Percentiles rank a stretch among this genome's conserved stretches.
These are phyloP conservation scores for Hypericum androsaemum DNA, from an alignment of 345 rosid species.

Conservation along the genomic window DNA sequence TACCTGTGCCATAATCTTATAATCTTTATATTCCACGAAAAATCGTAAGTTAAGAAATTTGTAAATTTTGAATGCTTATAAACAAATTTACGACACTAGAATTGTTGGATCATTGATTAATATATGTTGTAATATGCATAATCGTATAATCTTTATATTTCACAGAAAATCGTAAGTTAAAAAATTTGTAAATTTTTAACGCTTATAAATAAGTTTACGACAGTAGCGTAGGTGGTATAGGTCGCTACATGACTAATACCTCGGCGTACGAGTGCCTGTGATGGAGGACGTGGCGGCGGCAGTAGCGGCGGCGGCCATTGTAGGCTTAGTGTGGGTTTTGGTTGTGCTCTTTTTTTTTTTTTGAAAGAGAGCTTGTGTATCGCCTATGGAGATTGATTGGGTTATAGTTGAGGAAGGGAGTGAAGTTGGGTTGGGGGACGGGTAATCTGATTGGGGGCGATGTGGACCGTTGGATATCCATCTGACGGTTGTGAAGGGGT, in stretches of 20 bases:
- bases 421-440: background rate
- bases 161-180: too few species aligned
- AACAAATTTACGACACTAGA: too few species aligned
- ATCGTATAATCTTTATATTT: too few species aligned
- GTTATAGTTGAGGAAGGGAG: conserved; percentile 8
- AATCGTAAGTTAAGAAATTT: too few species aligned
- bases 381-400: background rate
- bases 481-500: conserved; percentile 35
- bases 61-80: too few species aligned
- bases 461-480: conserved; percentile 56
- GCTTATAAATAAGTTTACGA: too few species aligned
- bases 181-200: too few species aligned
- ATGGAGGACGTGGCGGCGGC: conserved; percentile 53
- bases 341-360: background rate
- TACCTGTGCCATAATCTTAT: too few species aligned
- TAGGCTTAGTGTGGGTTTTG: background rate
- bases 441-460: conserved; percentile 22
- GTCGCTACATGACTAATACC: conserved; percentile 9
- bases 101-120: too few species aligned
- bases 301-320: conserved; percentile 50
- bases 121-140: too few species aligned
- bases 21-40: too few species aligned
- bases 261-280: conserved; percentile 48
- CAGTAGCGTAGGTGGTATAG: too few species aligned
- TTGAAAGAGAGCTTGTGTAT: background rate